Percentiles rank a stretch among this genome's conserved stretches.
These are phyloP conservation scores for Lachnellula hyalina DNA, from an alignment of 2,329 filamentous ascomycete genomes.

Conservation along the genomic window DNA sequence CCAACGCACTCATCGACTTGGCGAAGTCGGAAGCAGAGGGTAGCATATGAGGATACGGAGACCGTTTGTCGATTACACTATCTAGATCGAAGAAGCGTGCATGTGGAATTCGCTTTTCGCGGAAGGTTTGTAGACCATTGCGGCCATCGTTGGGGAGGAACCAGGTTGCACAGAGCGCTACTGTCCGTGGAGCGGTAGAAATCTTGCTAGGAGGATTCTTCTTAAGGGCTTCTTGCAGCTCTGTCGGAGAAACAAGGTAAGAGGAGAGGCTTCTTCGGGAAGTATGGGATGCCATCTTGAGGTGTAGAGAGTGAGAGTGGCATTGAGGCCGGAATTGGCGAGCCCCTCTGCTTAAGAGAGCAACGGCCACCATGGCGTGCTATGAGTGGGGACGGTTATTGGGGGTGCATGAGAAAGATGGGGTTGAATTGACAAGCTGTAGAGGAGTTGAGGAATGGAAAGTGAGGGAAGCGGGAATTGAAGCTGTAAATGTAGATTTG, in stretches of 20 bases:
- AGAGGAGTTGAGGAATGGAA: no score
- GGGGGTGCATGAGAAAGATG: not conserved
- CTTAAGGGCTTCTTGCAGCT: slow-evolving; percentile 75
- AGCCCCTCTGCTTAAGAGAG: slow-evolving; percentile 19
- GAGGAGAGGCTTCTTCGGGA: slow-evolving; percentile 51
- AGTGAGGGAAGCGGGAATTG: no score
- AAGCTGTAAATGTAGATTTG: no score
- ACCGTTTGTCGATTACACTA: slow-evolving; percentile 79
- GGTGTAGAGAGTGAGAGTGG: slow-evolving; percentile 11
- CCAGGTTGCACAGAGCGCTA: slow-evolving; percentile 91
- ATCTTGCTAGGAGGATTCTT: slow-evolving; percentile 76
- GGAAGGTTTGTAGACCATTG: slow-evolving; percentile 75
- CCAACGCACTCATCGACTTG: slow-evolving; percentile 80
- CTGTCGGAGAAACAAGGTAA: slow-evolving; percentile 80
- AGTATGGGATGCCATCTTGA: slow-evolving; percentile 40
- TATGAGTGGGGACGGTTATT: slow-evolving; percentile 15
- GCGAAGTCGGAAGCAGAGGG: slow-evolving; percentile 77
- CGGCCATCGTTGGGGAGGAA: slow-evolving; percentile 91
- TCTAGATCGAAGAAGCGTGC: slow-evolving; percentile 97
- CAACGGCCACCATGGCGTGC: slow-evolving; percentile 27
- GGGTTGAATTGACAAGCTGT: not conserved
- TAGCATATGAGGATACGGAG: slow-evolving; percentile 94
- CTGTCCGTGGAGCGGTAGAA: slow-evolving; percentile 74
- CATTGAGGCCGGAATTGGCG: slow-evolving; percentile 10
- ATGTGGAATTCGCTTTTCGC: slow-evolving; percentile 76